Evolutionary conservation across 345 rosid species (phyloP).

Genomic region (Pistacia vera): DNA sequence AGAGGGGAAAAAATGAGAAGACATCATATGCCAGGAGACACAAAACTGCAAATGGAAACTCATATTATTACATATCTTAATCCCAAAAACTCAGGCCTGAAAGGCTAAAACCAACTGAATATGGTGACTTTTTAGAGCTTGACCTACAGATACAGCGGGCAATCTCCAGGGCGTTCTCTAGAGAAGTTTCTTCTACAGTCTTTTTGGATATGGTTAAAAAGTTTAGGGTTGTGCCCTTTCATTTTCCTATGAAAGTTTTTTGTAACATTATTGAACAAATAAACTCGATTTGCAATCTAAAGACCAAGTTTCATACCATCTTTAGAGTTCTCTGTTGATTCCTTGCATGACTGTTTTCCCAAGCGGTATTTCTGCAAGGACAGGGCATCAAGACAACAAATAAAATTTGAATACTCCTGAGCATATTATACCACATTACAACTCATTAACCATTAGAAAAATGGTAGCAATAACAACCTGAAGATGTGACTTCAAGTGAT

Average conservation of each 20-base stretch:
- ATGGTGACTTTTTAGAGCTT: not conserved
- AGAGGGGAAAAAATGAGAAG: not conserved
- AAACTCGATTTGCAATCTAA: constrained; percentile 5
- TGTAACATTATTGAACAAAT: not conserved
- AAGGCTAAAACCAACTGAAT: not conserved
- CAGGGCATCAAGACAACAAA: not conserved
- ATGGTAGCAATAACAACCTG: constrained; percentile 53
- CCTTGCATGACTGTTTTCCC: constrained; percentile 89
- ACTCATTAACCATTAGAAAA: not conserved
- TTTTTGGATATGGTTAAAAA: not conserved
- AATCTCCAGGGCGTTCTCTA: not conserved
- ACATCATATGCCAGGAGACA: not conserved
- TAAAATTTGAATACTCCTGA: constrained; percentile 6
- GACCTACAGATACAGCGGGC: not conserved
- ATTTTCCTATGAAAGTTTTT: not conserved
- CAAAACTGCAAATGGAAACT: not conserved
- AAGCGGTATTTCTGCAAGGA: constrained; percentile 75
- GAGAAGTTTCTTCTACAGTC: constrained; percentile 1
- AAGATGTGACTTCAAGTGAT: constrained; percentile 90
- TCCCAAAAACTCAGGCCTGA: not conserved
- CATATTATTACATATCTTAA: not conserved
- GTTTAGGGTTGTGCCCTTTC: not conserved
- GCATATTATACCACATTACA: not conserved
- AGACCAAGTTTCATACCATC: constrained; percentile 55
- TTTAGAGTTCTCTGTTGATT: constrained; percentile 73